A percentile compares a stretch with the other conserved stretches of the same genome.
These are phyloP conservation scores for Backusella psychrophila DNA, from an alignment of 192 early-diverging fungal genomes.

Conservation along the genomic window DNA sequence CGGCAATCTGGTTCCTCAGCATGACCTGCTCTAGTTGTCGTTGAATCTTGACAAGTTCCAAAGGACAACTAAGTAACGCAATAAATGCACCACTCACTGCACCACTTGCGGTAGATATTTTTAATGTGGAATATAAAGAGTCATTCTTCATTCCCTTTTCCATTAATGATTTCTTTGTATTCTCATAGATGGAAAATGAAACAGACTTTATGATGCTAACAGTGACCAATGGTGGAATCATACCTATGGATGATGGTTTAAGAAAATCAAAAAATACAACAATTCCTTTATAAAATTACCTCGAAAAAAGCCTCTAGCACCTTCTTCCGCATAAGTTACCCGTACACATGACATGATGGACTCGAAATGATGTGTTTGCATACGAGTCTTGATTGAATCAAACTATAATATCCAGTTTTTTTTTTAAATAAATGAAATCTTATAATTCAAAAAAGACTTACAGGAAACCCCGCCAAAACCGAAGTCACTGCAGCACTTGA, in stretches of 20 bases:
- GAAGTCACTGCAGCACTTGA: constrained; percentile 68
- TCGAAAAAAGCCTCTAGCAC: constrained; percentile 83
- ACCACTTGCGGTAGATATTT: constrained; percentile 51
- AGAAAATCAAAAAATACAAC: too few relatives aligned
- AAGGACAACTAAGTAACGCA: constrained; percentile 65
- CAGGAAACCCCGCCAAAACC: constrained; percentile 68
- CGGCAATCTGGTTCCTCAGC: not conserved
- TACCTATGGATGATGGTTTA: not conserved
- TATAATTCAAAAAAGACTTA: constrained; percentile 16
- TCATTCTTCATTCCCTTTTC: constrained; percentile 37
- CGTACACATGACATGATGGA: constrained; percentile 76
- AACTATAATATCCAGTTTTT: constrained; percentile 44
- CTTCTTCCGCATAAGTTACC: constrained; percentile 76
- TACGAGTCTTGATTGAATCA: constrained; percentile 94
- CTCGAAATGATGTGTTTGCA: constrained; percentile 90
- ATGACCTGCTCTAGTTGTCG: constrained; percentile 56
- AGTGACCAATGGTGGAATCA: constrained; percentile 78
- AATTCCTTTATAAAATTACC: constrained; percentile 36
- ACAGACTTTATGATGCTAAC: constrained; percentile 84
- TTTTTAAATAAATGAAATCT: not conserved
- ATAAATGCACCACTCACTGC: constrained; percentile 60
- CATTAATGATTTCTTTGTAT: constrained; percentile 55
- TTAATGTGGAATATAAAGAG: constrained; percentile 36
- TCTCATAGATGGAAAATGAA: constrained; percentile 87
- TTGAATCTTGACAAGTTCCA: constrained; percentile 78